Base-by-base conservation (phyloP, 768 basidiomycete species). In the Tricholoma furcatifolium region DNA sequence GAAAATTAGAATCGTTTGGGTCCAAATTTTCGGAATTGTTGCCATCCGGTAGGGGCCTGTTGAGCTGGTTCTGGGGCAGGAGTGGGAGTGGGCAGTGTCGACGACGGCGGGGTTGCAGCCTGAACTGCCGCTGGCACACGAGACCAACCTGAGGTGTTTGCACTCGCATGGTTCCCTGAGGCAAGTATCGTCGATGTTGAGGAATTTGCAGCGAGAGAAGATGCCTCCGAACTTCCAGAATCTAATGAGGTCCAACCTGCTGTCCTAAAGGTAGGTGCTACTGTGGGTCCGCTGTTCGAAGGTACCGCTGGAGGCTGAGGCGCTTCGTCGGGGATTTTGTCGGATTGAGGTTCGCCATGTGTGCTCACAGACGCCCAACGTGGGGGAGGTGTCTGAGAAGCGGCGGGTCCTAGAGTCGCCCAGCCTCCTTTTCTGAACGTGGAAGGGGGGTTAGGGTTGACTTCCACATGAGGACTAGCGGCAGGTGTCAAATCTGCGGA, bases 201-300 rank as follows among this genome's bases (percentile, higher is more conserved):
- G 4, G 64, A 30, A 23, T 31, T 34, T n/a, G 20, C 15, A 7
- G 49, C 14, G 18, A 47, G 52, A 24, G 36, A 20, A 31, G 51
- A 62, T 47, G 65, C 32, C 31, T 67, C 66, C 21, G 68, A 68
- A 52, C 64, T 74, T 18, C 75, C 70, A 2, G 77, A 76, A 54
- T 87, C 87, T 21, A 89, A 71, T 32, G 81, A 80, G 8, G 85
- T 82, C 81, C 84, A 88, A 15, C 88, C 87, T 43, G 76, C 85
- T 10, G 79, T 73, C 41, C 83, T 75, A 64, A 86, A 87, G 9
- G 71, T 58, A 15, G 83, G 77, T 21, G 77, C 71, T 9, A 65
- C 55, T 31, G 35, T 2, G 65, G 58, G 39, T 63, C 15, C n/a
- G 48, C 43, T 15, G 42, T 18, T 6, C 17, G 50, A 34, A 27